phyloP scores from a whole-genome alignment of 768 basidiomycete genomes.

The Boletus coccyginus region DNA sequence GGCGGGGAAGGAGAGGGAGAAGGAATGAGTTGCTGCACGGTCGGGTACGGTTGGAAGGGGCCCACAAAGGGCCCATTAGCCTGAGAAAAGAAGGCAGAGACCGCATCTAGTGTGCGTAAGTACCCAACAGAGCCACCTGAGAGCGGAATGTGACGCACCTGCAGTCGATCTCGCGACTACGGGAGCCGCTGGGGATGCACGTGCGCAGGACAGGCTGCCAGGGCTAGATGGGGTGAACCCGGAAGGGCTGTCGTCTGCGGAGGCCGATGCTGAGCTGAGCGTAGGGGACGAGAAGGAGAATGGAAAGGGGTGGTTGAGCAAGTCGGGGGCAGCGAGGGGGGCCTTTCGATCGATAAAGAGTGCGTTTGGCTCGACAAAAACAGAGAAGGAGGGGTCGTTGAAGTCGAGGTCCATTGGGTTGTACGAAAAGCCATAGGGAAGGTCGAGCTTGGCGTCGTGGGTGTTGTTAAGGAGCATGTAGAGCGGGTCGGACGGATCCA shows the following conservation, averaged over 20 bases:
- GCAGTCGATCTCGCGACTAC: constrained; percentile 20
- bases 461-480: constrained; percentile 54
- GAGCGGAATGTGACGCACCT: constrained; percentile 9
- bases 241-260: constrained; percentile 26
- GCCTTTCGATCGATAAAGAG: constrained; percentile 43
- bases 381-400: constrained; percentile 35
- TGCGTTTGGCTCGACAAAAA: constrained; percentile 64
- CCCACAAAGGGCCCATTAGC: constrained; percentile 20
- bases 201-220: constrained; percentile 27
- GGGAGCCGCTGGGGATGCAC: constrained; percentile 30
- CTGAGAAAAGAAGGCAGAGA: constrained; percentile 18
- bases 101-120: constrained; percentile 23
- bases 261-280: constrained; percentile 33
- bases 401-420: constrained; percentile 50
- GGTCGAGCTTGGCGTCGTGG: constrained; percentile 32
- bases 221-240: constrained; percentile 27
- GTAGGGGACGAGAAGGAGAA: constrained; percentile 42
- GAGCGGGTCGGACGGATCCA: constrained; percentile 58
- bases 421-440: constrained; percentile 39
- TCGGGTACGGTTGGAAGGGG: constrained; percentile 36
- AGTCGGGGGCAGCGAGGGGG: constrained; percentile 17
- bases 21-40: constrained; percentile 23
- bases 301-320: constrained; percentile 18
- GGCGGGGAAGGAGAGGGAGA: constrained; percentile 42
- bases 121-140: neutral